Percentiles rank a stretch among this genome's conserved stretches.
These are phyloP conservation scores for Lasiosphaeriaceae sp. DNA, from an alignment of 495 filamentous ascomycete genomes.

Conservation along the genomic window DNA sequence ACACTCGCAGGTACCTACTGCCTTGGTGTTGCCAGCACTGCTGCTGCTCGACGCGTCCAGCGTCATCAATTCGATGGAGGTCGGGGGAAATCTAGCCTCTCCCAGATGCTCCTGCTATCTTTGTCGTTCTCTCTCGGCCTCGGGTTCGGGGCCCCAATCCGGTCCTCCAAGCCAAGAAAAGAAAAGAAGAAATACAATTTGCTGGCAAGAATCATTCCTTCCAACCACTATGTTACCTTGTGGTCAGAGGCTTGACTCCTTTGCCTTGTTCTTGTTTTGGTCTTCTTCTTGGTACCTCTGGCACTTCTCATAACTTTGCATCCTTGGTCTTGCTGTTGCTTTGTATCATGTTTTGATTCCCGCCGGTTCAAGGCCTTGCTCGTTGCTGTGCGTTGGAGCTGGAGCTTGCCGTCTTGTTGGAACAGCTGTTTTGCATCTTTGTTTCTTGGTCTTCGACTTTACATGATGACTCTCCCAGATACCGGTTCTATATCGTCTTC, in stretches of 20 bases:
- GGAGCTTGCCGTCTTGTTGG: conserved; percentile 9
- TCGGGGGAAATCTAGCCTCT: not conserved
- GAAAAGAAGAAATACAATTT: not conserved
- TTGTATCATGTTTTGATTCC: conserved; percentile 22
- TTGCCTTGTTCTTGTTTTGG: not conserved
- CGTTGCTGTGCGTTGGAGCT: conserved; percentile 7
- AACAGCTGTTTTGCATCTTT: conserved; percentile 18
- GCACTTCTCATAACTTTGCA: conserved; percentile 10
- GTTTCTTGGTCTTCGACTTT: conserved; percentile 16
- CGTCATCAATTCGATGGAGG: too few relatives aligned
- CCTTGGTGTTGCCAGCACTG: not conserved
- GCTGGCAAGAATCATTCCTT: conserved; percentile 6
- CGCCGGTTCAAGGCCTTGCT: conserved; percentile 1
- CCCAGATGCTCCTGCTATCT: not conserved
- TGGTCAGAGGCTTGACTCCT: conserved; percentile 1
- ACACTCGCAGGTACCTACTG: too few relatives aligned
- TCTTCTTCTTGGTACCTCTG: conserved; percentile 13
- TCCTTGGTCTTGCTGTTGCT: conserved; percentile 9
- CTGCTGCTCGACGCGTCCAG: too few relatives aligned
- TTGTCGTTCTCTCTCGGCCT: not conserved
- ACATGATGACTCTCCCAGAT: conserved; percentile 20
- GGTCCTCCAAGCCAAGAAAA: not conserved
- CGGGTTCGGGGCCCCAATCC: not conserved
- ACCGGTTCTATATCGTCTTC: conserved; percentile 12
- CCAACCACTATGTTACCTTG: conserved; percentile 10